Conservation (phyloP, 306 rosid genomes). For the Sesbania bispinosa region DNA sequence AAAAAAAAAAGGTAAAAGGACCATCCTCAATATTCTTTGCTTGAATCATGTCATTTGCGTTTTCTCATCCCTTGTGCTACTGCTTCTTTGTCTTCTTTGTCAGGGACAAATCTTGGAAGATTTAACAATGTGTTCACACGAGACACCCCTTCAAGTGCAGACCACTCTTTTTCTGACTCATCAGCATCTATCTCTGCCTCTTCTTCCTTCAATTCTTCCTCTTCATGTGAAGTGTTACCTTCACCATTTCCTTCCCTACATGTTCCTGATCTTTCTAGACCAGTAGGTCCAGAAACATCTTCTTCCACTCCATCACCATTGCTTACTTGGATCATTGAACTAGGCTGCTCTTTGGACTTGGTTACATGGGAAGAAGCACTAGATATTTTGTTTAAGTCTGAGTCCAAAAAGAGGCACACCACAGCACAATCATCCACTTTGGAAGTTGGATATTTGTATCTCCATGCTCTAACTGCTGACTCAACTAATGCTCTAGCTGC, state of each 20-base stretch:
- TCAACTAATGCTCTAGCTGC: conserved; percentile 87
- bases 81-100: conserved; percentile 54
- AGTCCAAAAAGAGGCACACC: conserved; percentile 78
- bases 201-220: conserved; percentile 44
- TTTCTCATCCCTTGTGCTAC: conserved; percentile 23
- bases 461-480: conserved; percentile 85
- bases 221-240: conserved; percentile 21
- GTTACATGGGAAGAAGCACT: conserved; percentile 55
- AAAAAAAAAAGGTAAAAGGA: background rate
- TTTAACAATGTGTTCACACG: conserved; percentile 90
- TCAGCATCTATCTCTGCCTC: conserved; percentile 45
- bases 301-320: conserved; percentile 22
- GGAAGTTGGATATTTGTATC: conserved; percentile 82
- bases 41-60: conserved; percentile 38
- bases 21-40: conserved; percentile 13
- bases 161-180: conserved; percentile 72
- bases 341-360: conserved; percentile 42
- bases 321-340: conserved; percentile 32
- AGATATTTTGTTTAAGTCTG: conserved; percentile 36
- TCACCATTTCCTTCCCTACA: conserved; percentile 40
- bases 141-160: conserved; percentile 95
- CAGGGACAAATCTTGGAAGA: conserved; percentile 90
- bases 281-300: conserved; percentile 27
- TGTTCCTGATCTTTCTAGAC: conserved; percentile 45
- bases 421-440: conserved; percentile 97